A percentile compares a stretch with the other conserved stretches of the same genome.
These are phyloP conservation scores for Antitrichia curtipendula DNA, from an alignment of 225 moss, liverwort and hornwort genomes.

Conservation along the genomic window DNA sequence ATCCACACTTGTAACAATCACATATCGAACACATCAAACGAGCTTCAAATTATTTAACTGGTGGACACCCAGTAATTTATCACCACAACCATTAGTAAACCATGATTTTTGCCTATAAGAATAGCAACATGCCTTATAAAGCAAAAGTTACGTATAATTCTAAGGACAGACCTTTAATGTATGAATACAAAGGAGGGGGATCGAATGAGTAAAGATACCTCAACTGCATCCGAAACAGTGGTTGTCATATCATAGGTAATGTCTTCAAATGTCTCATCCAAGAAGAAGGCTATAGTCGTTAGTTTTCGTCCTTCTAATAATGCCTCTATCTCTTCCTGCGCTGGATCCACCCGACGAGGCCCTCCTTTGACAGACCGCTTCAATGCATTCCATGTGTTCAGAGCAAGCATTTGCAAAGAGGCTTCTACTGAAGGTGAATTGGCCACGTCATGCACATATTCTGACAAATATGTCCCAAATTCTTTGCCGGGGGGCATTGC, in stretches of 20 bases:
- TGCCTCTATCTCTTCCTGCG: constrained; percentile 91
- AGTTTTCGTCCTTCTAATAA: constrained; percentile 70
- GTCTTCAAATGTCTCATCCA: constrained; percentile 98
- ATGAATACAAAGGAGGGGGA: not conserved
- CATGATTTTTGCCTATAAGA: not conserved
- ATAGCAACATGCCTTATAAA: not conserved
- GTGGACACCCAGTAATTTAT: not conserved
- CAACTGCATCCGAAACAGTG: constrained; percentile 90
- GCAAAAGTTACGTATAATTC: not conserved
- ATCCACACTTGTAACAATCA: not conserved
- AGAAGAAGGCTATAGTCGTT: constrained; percentile 83
- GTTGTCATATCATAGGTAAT: constrained; percentile 95
- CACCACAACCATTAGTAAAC: not conserved
- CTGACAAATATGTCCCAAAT: constrained; percentile 82
- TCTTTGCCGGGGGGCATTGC: constrained; percentile 99
- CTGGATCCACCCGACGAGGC: constrained; percentile 73
- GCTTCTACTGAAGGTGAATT: constrained; percentile 59
- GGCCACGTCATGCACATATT: constrained; percentile 86
- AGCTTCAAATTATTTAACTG: not conserved
- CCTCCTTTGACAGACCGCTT: constrained; percentile 97
- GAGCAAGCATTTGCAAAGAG: constrained; percentile 64
- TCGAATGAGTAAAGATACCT: constrained; percentile 23
- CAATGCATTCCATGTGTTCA: constrained; percentile 89
- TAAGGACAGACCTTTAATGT: not conserved
- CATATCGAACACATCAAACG: not conserved